Percentiles rank a stretch among this genome's conserved stretches.
phyloP scores from a whole-genome alignment of 805 yeast genomes.

The Candida railenensis region DNA sequence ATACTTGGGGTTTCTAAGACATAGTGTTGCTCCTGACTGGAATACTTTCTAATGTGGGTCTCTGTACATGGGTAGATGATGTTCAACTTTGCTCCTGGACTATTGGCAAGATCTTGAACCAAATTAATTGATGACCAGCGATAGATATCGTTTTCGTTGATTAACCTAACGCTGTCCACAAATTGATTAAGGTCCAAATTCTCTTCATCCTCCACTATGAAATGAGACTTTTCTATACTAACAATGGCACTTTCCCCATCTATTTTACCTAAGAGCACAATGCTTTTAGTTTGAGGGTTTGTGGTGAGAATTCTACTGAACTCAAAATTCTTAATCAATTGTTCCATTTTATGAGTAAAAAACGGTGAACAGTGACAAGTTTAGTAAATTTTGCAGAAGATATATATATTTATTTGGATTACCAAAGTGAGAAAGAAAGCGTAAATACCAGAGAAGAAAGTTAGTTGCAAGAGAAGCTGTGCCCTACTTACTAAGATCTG shows the following conservation, averaged over 20 bases:
- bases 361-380: not conserved
- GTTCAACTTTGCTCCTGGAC: slow-evolving; percentile 69
- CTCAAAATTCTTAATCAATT: slow-evolving; percentile 41
- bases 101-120: slow-evolving; percentile 40
- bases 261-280: slow-evolving; percentile 70
- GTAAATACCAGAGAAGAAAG: too few species aligned
- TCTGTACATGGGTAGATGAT: slow-evolving; percentile 88
- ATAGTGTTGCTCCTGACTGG: slow-evolving; percentile 57
- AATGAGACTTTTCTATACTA: slow-evolving; percentile 71
- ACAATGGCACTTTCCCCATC: slow-evolving; percentile 62
- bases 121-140: slow-evolving; percentile 70
- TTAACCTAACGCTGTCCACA: slow-evolving; percentile 24
- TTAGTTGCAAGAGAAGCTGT: too few species aligned
- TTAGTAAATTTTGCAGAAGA: not conserved
- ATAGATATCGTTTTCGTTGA: slow-evolving; percentile 80
- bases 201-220: slow-evolving; percentile 29
- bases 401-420: too few species aligned
- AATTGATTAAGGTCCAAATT: slow-evolving; percentile 11
- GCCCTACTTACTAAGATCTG: too few species aligned
- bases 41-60: slow-evolving; percentile 76
- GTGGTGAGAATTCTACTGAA: slow-evolving; percentile 48
- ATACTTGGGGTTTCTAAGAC: slow-evolving; percentile 79
- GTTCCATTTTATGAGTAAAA: slow-evolving; percentile 7
- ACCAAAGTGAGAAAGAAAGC: too few species aligned
- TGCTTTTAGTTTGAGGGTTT: slow-evolving; percentile 65